These are phyloP conservation scores for Grosmannia clavigera DNA, from an alignment of 2,329 filamentous ascomycete species.

Conservation along the genomic window DNA sequence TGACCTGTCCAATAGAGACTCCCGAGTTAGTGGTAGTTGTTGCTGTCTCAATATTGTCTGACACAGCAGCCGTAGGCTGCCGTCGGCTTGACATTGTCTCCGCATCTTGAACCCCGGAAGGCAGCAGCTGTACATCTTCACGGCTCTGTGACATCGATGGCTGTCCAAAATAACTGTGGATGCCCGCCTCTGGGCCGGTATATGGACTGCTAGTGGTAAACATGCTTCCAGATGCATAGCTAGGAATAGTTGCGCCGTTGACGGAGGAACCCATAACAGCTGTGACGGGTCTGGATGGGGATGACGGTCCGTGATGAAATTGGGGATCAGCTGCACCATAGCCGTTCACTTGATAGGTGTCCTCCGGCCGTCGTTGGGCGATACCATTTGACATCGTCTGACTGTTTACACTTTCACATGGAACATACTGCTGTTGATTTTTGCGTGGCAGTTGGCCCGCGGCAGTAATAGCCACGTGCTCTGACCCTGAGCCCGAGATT, in stretches of 20 bases:
- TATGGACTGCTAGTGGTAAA: neutral
- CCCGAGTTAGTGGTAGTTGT: neutral
- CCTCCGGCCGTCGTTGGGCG: neutral
- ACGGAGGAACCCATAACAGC: neutral
- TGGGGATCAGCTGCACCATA: neutral
- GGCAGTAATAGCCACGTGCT: conserved; percentile 41
- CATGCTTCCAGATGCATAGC: neutral
- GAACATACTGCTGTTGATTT: neutral
- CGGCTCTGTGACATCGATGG: neutral
- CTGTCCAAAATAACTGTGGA: neutral
- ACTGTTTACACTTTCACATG: neutral
- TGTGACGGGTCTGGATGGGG: neutral
- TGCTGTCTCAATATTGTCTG: neutral
- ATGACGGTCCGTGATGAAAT: neutral
- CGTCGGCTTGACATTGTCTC: neutral
- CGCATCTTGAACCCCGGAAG: neutral
- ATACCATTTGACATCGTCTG: neutral
- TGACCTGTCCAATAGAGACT: neutral
- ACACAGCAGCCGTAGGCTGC: neutral
- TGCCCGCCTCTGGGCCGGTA: neutral
- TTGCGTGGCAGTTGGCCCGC: conserved; percentile 24
- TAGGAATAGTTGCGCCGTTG: neutral
- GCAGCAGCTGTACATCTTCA: neutral
- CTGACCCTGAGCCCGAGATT: conserved; percentile 25
- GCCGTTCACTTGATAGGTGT: neutral